Evolutionary conservation across 75 land plant genomes (phyloP).

Genomic region (Pinus tabuliformis): DNA sequence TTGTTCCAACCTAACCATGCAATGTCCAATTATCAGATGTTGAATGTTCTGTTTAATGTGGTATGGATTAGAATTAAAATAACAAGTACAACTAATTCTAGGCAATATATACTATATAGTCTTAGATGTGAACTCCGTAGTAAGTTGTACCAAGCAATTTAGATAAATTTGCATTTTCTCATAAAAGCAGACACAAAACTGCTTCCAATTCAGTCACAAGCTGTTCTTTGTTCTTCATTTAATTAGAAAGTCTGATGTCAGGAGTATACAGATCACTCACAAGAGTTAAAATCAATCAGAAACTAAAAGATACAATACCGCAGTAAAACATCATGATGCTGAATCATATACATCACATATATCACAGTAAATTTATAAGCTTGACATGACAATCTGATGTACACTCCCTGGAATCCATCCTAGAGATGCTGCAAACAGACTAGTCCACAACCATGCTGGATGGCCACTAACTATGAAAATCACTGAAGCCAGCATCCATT

Average conservation of each 20-base stretch:
- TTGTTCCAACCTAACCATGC: too few relatives aligned
- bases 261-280: not conserved
- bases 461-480: not conserved
- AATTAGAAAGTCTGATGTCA: not conserved
- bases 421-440: not conserved
- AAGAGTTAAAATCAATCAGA: not conserved
- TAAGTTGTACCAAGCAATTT: not conserved
- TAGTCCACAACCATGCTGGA: not conserved
- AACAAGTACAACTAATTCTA: not conserved
- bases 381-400: not conserved
- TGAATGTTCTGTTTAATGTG: too few relatives aligned
- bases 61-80: too few relatives aligned
- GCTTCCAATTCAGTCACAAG: not conserved
- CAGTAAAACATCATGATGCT: too few relatives aligned
- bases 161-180: not conserved
- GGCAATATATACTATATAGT: not conserved
- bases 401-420: not conserved
- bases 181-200: not conserved
- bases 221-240: not conserved
- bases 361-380: not conserved
- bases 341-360: not conserved
- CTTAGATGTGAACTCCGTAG: not conserved
- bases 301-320: not conserved
- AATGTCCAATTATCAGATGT: too few relatives aligned
- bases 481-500: not conserved